Evolutionary conservation across 768 basidiomycete species (phyloP).

Genomic region (Cystobasidium onofrii): DNA sequence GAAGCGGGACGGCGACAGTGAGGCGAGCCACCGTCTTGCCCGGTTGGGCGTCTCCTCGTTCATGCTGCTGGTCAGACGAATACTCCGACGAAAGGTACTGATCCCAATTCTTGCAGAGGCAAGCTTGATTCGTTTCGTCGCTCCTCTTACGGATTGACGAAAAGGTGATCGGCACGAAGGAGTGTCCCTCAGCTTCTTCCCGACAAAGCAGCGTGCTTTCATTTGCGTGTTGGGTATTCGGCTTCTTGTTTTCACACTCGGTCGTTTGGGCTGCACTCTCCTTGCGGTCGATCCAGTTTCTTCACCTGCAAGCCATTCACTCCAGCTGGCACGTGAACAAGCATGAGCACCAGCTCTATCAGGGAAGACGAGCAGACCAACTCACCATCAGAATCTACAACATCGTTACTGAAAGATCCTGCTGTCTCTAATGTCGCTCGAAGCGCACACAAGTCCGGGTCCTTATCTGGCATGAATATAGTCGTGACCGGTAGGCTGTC

Average conservation of each 20-base stretch:
- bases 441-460: not conserved
- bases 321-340: slow-evolving; percentile 4
- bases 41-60: not conserved
- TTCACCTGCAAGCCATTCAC: not conserved
- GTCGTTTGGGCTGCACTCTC: no score
- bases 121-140: no score
- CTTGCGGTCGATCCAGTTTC: no score
- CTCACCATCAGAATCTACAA: slow-evolving; percentile 12
- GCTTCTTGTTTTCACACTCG: no score
- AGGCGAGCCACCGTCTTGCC: not conserved
- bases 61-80: not conserved
- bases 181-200: no score
- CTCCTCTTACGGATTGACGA: no score
- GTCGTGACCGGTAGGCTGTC: slow-evolving; percentile 11
- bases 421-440: not conserved
- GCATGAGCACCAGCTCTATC: not conserved
- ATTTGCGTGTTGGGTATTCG: no score
- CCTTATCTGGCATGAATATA: slow-evolving; percentile 12
- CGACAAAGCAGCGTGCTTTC: no score
- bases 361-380: not conserved
- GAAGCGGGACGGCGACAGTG: not conserved
- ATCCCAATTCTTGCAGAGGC: no score
- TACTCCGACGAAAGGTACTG: no score
- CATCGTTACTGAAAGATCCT: not conserved
- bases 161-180: no score